Evolutionary conservation across 495 filamentous ascomycete species (phyloP), one percentile per base, ranked within the genome.

Genomic region (Umbilicaria muhlenbergii): DNA sequence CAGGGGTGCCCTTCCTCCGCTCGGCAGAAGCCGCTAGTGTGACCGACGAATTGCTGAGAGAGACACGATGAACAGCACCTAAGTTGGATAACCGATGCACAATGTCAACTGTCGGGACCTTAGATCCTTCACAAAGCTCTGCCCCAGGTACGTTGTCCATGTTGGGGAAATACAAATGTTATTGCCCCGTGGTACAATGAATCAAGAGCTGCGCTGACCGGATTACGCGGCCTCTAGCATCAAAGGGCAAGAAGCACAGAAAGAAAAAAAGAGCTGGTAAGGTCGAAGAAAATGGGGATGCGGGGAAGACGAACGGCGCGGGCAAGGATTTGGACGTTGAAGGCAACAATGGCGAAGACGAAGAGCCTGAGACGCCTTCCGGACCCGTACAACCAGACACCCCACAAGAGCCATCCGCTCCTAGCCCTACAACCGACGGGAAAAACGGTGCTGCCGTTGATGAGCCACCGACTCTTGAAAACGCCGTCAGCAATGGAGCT

Each of bases 181-280:
- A 8, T 32, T 14, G 19, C 11, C 32, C 42, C 10, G 11, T 33
- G 18, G 24, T 19, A 17, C 28, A 12, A 10, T n/a, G 14, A 15
- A 21, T 11, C 16, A 10, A 33, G 2, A 24, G 41, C 37, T 34
- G 40, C 35, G 35, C 14, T 15, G 14, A 37, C 14, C 17, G 35
- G 14, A 18, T 15, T 15, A 18, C 17, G 14, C 14, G 17, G 17
- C 14, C 17, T 11, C 6, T 24, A 49, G 53, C 33, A 32, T 52
- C 39, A 32, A 61, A 34, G 48, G 73, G 73, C 63, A 84, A 80
- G 68, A 81, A 73, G 57, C 76, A 70, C 59, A 82, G 75, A 58
- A 83, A 78, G 66, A 83, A 79, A 60, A 80, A 74, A 61, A 70
- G 58, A 34, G 43, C 37, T 43, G 59, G 53, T 3, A 52, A 58